Evolutionary conservation across 2,329 filamentous ascomycete species (phyloP).

Genomic region (Fusarium sp.): DNA sequence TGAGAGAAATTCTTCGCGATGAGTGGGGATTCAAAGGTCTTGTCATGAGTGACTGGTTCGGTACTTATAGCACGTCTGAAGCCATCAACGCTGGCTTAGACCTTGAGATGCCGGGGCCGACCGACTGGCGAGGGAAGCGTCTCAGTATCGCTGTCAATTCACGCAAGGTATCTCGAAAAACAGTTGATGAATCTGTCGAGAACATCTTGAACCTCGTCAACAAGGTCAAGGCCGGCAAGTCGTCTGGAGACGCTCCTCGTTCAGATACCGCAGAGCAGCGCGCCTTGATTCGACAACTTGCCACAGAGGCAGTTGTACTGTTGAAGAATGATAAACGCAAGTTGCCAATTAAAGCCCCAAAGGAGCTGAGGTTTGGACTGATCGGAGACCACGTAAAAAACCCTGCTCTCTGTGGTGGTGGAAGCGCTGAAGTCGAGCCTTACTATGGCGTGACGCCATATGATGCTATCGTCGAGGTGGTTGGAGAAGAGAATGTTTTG

Average conservation of each 20-base stretch:
- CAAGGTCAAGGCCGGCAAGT: conserved; percentile 7
- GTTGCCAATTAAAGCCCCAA: conserved; percentile 22
- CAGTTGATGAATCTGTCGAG: conserved; percentile 43
- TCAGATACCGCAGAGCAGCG: conserved; percentile 28
- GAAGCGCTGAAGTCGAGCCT: conserved; percentile 48
- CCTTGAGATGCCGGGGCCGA: conserved; percentile 50
- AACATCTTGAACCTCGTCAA: conserved; percentile 34
- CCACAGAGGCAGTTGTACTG: conserved; percentile 19
- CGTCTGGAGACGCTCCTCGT: background rate
- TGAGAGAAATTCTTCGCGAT: conserved; percentile 47
- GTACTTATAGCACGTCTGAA: conserved; percentile 44
- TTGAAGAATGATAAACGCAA: conserved; percentile 16
- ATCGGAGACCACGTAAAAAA: conserved; percentile 53
- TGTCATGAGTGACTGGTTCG: conserved; percentile 50
- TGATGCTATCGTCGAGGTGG: conserved; percentile 44
- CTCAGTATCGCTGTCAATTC: conserved; percentile 43
- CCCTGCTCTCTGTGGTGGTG: conserved; percentile 48
- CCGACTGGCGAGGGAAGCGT: conserved; percentile 35
- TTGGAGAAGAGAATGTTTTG: conserved; percentile 28
- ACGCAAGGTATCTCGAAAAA: conserved; percentile 32
- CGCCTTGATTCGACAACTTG: conserved; percentile 24
- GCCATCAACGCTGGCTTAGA: conserved; percentile 43
- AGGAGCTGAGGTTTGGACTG: conserved; percentile 48
- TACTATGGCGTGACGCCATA: conserved; percentile 48
- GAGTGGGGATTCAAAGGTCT: conserved; percentile 35